Base-by-base conservation (phyloP, 1,284 basidiomycete genomes). In the Cystobasidium slooffiae region DNA sequence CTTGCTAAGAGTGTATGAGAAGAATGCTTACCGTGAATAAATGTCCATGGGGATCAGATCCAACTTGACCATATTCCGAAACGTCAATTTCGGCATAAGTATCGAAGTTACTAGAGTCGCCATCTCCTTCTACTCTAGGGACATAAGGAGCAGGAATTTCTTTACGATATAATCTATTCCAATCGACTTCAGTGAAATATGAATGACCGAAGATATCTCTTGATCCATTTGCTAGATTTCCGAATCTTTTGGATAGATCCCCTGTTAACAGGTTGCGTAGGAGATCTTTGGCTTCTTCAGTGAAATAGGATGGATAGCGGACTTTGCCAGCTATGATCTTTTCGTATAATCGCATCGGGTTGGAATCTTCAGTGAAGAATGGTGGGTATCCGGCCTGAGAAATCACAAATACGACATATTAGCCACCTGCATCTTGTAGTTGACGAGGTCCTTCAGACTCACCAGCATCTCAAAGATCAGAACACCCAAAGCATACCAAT, bases 401-500 rank as follows among this genome's bases (percentile, higher is more conserved):
- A 46, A 49, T 47, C 6, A 24, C 37, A 37, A 12, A 14, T 43
- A 59, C 24, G 39, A 22, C 59, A 8, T 3, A 1, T 2, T 14
- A 9, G 12, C 1, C 6, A 24, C 31, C 58, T 7, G 22, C 53
- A 73, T 56, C 75, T 22, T 46, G 39, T 59, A 39, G 24, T 59
- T 6, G 3, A 8, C 37, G 55, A 43, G 46, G 53, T 3, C 3
- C 44, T 8, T 49, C 53, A 55, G 20, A 82, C 84, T 75, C 68
- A 84, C 85, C 22, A 87, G 82, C 86, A 87, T 87, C 79, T 87
- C 86, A 77, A 86, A 87, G 46, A 87, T 84, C 51, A 99, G 87
- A 39, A 99, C 94, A 62, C 96, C 96, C 44, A 99, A 88, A 0
- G 97, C 95, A 83, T 98, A 99, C 96, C 96, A 99, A 81, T 99